These are phyloP conservation scores for Caryopteris hybrid DNA, from an alignment of 305 asterid species.

Conservation along the genomic window DNA sequence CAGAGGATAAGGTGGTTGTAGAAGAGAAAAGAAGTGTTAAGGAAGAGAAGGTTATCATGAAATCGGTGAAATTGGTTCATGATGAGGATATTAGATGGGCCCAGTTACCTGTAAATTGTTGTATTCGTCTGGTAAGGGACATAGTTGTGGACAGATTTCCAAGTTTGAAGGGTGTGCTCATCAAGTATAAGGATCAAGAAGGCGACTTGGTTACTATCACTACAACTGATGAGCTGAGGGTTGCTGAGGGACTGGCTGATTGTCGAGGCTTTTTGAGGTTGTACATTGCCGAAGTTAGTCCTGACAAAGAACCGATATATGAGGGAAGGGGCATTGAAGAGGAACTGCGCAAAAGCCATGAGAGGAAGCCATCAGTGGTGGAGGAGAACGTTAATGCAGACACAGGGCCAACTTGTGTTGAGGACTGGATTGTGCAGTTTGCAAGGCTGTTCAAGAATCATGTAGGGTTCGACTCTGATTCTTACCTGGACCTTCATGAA, in stretches of 20 bases:
- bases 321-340: slow-evolving; percentile 54
- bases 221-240: slow-evolving; percentile 77
- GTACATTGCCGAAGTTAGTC: slow-evolving; percentile 75
- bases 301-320: slow-evolving; percentile 71
- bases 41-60: slow-evolving; percentile 62
- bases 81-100: slow-evolving; percentile 93
- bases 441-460: slow-evolving; percentile 80
- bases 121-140: slow-evolving; percentile 62
- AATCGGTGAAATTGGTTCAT: slow-evolving; percentile 66
- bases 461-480: slow-evolving; percentile 80
- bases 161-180: slow-evolving; percentile 69
- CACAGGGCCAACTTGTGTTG: slow-evolving; percentile 46
- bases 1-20: slow-evolving; percentile 66
- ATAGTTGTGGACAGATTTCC: slow-evolving; percentile 69
- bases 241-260: slow-evolving; percentile 74
- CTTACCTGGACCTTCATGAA: slow-evolving; percentile 86
- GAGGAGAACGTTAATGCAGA: slow-evolving; percentile 31
- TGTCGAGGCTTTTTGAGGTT: slow-evolving; percentile 66
- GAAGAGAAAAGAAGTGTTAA: slow-evolving; percentile 60
- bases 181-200: slow-evolving; percentile 87
- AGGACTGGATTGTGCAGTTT: slow-evolving; percentile 82
- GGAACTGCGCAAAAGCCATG: slow-evolving; percentile 27
- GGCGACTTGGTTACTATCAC: slow-evolving; percentile 93
- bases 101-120: slow-evolving; percentile 64
- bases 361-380: slow-evolving; percentile 27